Evolutionary conservation across 2,329 filamentous ascomycete genomes (phyloP).

Genomic region (Talaromyces sp.): DNA sequence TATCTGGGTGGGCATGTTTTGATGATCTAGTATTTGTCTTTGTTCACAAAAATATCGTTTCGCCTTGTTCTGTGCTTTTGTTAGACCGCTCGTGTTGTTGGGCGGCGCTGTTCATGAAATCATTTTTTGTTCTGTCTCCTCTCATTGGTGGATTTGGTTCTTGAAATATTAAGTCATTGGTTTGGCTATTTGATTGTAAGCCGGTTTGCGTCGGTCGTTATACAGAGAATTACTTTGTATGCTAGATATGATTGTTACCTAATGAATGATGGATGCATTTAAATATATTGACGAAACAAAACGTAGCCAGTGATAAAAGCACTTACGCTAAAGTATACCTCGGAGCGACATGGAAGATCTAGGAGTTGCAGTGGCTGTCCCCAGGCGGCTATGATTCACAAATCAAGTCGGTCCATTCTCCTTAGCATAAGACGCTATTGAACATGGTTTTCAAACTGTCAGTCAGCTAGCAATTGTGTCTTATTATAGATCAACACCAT

Average conservation of each 20-base stretch:
- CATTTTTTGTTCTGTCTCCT: slow-evolving; percentile 8
- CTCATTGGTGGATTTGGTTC: slow-evolving; percentile 4
- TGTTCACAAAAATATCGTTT: slow-evolving; percentile 1
- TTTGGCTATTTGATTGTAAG: slow-evolving; percentile 10
- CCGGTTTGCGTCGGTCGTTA: background rate
- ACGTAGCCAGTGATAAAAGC: too few species aligned
- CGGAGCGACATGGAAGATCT: background rate
- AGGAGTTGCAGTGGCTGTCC: background rate
- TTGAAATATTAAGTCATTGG: background rate
- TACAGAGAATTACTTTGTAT: slow-evolving; percentile 15
- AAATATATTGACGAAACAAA: too few species aligned
- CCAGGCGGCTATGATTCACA: background rate
- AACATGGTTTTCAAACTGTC: background rate
- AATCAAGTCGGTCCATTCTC: background rate
- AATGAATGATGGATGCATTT: slow-evolving; percentile 23
- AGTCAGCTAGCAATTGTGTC: background rate
- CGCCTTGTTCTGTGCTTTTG: background rate
- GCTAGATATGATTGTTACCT: slow-evolving; percentile 21
- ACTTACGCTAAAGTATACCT: too few species aligned
- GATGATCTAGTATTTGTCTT: slow-evolving; percentile 10
- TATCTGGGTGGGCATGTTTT: slow-evolving; percentile 18
- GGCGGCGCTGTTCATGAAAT: slow-evolving; percentile 7
- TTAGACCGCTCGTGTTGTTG: slow-evolving; percentile 25
- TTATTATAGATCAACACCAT: background rate
- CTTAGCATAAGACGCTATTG: background rate